Evolutionary conservation across 1,284 basidiomycete genomes (phyloP).

Genomic region (Naganishia liquefaciens): DNA sequence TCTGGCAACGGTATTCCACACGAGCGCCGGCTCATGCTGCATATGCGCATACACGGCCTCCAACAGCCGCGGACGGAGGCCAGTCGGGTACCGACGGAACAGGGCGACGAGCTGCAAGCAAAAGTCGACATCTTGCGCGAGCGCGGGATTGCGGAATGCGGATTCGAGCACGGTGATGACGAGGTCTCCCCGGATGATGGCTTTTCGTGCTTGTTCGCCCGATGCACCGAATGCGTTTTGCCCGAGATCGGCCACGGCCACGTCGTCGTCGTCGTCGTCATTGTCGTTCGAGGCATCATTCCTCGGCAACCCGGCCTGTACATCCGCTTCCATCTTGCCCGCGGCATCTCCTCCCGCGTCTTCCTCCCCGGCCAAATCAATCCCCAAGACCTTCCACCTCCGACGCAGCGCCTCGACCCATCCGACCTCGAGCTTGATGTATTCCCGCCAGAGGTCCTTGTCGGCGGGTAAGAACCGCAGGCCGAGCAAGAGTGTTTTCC

Average conservation of each 20-base stretch:
- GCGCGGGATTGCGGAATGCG: slow-evolving; percentile 40
- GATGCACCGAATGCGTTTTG: slow-evolving; percentile 51
- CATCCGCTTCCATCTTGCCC: slow-evolving; percentile 30
- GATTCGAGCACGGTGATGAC: slow-evolving; percentile 49
- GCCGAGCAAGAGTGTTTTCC: slow-evolving; percentile 80
- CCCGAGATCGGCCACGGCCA: slow-evolving; percentile 42
- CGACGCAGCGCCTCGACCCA: slow-evolving; percentile 81
- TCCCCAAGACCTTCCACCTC: slow-evolving; percentile 68
- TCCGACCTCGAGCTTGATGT: slow-evolving; percentile 85
- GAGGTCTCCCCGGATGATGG: slow-evolving; percentile 52
- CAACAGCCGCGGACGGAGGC: slow-evolving; percentile 44
- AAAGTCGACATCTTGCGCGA: slow-evolving; percentile 44
- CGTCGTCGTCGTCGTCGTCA: slow-evolving; percentile 31
- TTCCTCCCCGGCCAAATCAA: slow-evolving; percentile 33
- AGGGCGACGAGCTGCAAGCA: slow-evolving; percentile 42
- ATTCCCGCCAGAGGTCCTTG: slow-evolving; percentile 77
- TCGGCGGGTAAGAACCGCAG: slow-evolving; percentile 72
- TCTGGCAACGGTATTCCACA: slow-evolving; percentile 37
- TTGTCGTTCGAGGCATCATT: slow-evolving; percentile 14
- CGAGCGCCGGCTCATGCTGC: slow-evolving; percentile 26
- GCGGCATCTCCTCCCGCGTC: slow-evolving; percentile 25
- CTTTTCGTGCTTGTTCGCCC: slow-evolving; percentile 51
- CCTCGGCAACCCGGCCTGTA: slow-evolving; percentile 19
- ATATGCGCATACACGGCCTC: slow-evolving; percentile 46
- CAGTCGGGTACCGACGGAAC: slow-evolving; percentile 50